phyloP scores from a whole-genome alignment of 139 green algal species.

The Chlamydomonas sp. region DNA sequence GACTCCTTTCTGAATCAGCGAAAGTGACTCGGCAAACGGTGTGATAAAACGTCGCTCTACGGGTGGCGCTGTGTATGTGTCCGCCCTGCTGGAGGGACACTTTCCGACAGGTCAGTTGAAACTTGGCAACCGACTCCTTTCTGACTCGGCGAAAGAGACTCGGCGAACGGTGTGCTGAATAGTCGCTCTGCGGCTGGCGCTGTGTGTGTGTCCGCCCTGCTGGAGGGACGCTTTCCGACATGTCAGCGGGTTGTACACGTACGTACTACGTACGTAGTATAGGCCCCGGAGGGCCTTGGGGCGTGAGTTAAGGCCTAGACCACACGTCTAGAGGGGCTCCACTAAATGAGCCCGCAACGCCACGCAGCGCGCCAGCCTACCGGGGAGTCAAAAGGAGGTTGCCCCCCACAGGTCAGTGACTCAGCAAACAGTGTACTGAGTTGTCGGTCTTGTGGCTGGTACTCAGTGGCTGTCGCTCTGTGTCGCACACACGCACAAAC shows the following conservation, averaged over 20 bases:
- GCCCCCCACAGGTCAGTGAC: too few species aligned
- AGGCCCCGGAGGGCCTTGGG: neutral
- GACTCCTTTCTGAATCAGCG: neutral
- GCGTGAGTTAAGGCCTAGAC: too few species aligned
- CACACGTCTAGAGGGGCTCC: neutral
- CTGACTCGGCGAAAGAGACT: too few species aligned
- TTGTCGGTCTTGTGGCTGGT: too few species aligned
- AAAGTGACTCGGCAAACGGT: too few species aligned
- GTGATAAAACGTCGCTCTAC: neutral
- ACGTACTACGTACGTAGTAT: too few species aligned
- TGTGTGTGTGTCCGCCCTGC: too few species aligned
- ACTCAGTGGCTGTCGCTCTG: too few species aligned
- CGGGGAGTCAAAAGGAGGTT: constrained; percentile 1
- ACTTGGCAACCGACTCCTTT: neutral
- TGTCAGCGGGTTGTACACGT: constrained; percentile 3
- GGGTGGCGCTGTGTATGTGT: constrained; percentile 12
- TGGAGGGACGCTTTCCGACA: constrained; percentile 23
- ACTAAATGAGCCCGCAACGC: too few species aligned
- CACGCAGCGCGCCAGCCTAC: constrained; percentile 22
- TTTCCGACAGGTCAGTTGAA: constrained; percentile 28
- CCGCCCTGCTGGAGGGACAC: constrained; percentile 17
- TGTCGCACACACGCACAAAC: too few species aligned
- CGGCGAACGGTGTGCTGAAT: too few species aligned
- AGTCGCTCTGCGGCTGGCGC: neutral
- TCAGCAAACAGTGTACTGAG: too few species aligned